phyloP scores from a whole-genome alignment of 768 basidiomycete genomes.

The Sistotremastrum niveocremeum region DNA sequence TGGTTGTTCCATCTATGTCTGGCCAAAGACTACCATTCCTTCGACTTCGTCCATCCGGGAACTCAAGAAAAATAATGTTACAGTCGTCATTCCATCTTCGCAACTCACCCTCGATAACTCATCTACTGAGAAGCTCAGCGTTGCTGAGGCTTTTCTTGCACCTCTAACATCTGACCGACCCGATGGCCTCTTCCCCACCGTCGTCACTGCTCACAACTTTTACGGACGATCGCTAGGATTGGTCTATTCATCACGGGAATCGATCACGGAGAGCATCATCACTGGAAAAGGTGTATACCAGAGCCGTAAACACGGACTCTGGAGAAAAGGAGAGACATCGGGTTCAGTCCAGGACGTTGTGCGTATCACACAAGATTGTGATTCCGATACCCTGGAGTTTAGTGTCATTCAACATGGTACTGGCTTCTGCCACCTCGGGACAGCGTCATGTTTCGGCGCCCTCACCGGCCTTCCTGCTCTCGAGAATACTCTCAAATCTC shows the following conservation, averaged over 20 bases:
- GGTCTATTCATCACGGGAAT: slow-evolving; percentile 86
- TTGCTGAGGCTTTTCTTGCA: slow-evolving; percentile 79
- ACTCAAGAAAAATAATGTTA: slow-evolving; percentile 43
- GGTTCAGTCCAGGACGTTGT: slow-evolving; percentile 85
- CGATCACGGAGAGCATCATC: slow-evolving; percentile 73
- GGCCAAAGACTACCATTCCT: slow-evolving; percentile 36
- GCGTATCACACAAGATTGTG: slow-evolving; percentile 79
- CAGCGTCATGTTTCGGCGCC: slow-evolving; percentile 81
- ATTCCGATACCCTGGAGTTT: slow-evolving; percentile 85
- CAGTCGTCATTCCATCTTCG: slow-evolving; percentile 57
- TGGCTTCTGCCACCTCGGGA: slow-evolving; percentile 89
- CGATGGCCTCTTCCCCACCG: slow-evolving; percentile 87
- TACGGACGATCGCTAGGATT: slow-evolving; percentile 74
- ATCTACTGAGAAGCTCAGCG: slow-evolving; percentile 46
- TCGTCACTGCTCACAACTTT: slow-evolving; percentile 59
- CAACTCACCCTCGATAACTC: slow-evolving; percentile 49
- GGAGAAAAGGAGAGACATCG: slow-evolving; percentile 95
- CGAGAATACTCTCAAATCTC: slow-evolving; percentile 61
- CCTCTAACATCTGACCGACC: slow-evolving; percentile 72
- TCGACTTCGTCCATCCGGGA: slow-evolving; percentile 47
- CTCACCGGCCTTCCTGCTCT: slow-evolving; percentile 67
- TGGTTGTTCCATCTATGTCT: slow-evolving; percentile 48
- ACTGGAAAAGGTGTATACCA: slow-evolving; percentile 92
- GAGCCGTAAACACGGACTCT: slow-evolving; percentile 88
- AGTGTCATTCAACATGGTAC: slow-evolving; percentile 77